Conservation (phyloP, 2,329 filamentous ascomycete genomes). For the Fusarium longipes region DNA sequence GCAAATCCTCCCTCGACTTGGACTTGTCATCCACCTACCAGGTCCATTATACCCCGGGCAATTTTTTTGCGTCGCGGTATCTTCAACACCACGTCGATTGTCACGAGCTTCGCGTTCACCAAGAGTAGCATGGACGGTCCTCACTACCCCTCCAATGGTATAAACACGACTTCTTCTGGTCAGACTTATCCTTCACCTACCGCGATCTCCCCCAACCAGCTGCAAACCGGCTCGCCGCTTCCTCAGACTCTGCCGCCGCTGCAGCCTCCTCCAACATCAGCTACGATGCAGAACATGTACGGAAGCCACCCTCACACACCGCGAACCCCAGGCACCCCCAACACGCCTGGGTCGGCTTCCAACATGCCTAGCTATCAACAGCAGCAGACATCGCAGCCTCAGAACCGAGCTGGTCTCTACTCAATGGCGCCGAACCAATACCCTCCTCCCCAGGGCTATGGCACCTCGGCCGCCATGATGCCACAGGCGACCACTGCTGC, state of each 20-base stretch:
- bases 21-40: constrained; percentile 42
- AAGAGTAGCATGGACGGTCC: constrained; percentile 65
- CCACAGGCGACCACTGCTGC: constrained; percentile 73
- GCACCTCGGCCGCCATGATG: constrained; percentile 70
- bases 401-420: constrained; percentile 61
- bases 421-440: constrained; percentile 68
- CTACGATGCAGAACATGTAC: constrained; percentile 61
- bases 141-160: constrained; percentile 66
- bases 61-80: constrained; percentile 41
- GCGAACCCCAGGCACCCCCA: constrained; percentile 71
- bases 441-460: constrained; percentile 65
- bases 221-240: constrained; percentile 60
- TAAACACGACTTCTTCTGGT: constrained; percentile 64
- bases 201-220: constrained; percentile 63
- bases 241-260: constrained; percentile 68
- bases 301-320: constrained; percentile 71
- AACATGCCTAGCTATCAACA: constrained; percentile 67
- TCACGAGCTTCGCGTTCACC: constrained; percentile 49
- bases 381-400: constrained; percentile 61
- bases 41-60: constrained; percentile 39
- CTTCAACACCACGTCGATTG: constrained; percentile 40
- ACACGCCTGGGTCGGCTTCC: constrained; percentile 67
- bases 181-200: constrained; percentile 64
- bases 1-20: constrained; percentile 43
- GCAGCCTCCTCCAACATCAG: constrained; percentile 58